Base-by-base conservation (phyloP, 768 basidiomycete genomes). In the Hericium erinaceus region DNA sequence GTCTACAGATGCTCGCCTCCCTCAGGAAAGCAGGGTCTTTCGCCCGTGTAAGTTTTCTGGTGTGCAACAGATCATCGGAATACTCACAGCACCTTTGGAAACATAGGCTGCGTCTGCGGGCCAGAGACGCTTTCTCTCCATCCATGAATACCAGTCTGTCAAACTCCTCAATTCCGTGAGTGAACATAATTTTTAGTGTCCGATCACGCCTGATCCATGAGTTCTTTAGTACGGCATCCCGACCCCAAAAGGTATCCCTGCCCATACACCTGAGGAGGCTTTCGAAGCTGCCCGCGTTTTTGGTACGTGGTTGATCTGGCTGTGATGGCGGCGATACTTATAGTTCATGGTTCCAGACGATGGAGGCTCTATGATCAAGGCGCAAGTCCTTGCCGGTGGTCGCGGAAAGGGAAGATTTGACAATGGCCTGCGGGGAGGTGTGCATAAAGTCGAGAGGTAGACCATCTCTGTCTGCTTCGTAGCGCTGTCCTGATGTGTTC, bases 71-170 rank as follows among this genome's bases (percentile, higher is more conserved):
- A 44, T 55, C 55, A 48, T 6, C 9, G 1, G 33, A 33, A 33
- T 33, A 10, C 7, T 33, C 1, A 33, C 33, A 33, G 4, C 33
- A 10, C 9, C 33, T 10, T 33, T 10, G 33, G 33, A 33, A 33
- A 49, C 59, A 33, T 65, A 89, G 87, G 73, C 76, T 70, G 80
- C 77, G 65, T 84, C 82, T 81, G 82, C 83, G 66, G 81, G 85
- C 69, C 93, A 95, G 81, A 89, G 80, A 75, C 90, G 94, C 62
- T 89, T 84, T 70, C 83, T 98, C 66, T 95, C 93, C 24, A 94
- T 99, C 66, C 97, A 99, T 74, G 97, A 99, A 75, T 92, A 97
- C 76, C 95, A 98, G 73, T 95, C 94, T 48, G 89, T 98, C 72
- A 85, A 87, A 62, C 79, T 99, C 49, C 82, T 99, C 64, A 97